Evolutionary conservation across 495 filamentous ascomycete species (phyloP).

Genomic region (Xylaria castorea): DNA sequence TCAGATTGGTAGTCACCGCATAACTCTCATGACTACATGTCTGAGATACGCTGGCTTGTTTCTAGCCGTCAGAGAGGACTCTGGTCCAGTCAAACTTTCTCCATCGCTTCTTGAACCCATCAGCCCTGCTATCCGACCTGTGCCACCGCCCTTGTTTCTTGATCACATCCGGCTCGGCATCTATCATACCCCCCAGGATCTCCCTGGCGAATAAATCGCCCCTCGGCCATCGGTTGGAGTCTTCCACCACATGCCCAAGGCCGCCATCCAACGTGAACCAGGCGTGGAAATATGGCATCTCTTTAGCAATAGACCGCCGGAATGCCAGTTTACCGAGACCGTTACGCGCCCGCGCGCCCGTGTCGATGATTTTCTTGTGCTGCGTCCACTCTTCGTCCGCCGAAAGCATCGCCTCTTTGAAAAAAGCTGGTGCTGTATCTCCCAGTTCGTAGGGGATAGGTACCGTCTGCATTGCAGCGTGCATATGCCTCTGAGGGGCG

Average conservation of each 20-base stretch:
- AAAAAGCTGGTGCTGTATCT: conserved; percentile 91
- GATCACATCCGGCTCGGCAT: conserved; percentile 80
- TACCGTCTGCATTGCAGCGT: conserved; percentile 85
- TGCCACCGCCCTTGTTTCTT: conserved; percentile 91
- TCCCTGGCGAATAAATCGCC: conserved; percentile 95
- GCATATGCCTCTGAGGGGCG: conserved; percentile 74
- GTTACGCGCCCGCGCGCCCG: conserved; percentile 67
- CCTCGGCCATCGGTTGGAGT: conserved; percentile 83
- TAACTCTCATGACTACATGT: background rate
- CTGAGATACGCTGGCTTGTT: background rate
- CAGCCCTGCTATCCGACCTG: conserved; percentile 73
- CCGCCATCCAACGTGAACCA: conserved; percentile 96
- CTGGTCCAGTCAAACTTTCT: conserved; percentile 96
- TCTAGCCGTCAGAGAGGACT: conserved; percentile 61
- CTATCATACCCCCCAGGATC: conserved; percentile 92
- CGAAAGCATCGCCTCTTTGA: conserved; percentile 89
- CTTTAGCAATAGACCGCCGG: conserved; percentile 81
- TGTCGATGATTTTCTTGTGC: conserved; percentile 93
- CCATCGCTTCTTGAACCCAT: conserved; percentile 85
- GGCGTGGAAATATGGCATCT: conserved; percentile 99
- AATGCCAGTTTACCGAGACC: conserved; percentile 84
- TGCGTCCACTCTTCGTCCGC: conserved; percentile 93
- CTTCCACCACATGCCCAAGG: conserved; percentile 90
- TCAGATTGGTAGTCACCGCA: background rate
- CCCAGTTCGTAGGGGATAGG: conserved; percentile 88